A percentile compares a stretch with the other conserved stretches of the same genome.
These are phyloP conservation scores for Nasturtium officinale DNA, from an alignment of 345 rosid species.

Conservation along the genomic window DNA sequence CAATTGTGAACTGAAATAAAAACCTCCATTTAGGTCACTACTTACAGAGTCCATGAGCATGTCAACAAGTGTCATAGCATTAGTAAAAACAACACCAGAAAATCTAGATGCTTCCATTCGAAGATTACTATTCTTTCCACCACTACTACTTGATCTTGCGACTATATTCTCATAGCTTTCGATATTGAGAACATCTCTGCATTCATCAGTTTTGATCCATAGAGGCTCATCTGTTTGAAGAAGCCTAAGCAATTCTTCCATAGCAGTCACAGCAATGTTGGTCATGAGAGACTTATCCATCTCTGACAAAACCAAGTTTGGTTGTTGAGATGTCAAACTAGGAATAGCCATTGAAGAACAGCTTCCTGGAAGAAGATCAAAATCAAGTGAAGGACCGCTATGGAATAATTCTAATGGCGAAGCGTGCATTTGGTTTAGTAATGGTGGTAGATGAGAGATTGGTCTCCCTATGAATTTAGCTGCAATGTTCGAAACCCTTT, in stretches of 20 bases:
- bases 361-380: slow-evolving; percentile 80
- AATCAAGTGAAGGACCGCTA: slow-evolving; percentile 74
- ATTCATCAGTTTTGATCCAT: slow-evolving; percentile 65
- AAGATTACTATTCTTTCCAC: slow-evolving; percentile 58
- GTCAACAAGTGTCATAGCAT: slow-evolving; percentile 72
- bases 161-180: slow-evolving; percentile 65
- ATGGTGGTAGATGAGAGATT: slow-evolving; percentile 82
- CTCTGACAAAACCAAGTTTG: slow-evolving; percentile 58
- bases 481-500: slow-evolving; percentile 89
- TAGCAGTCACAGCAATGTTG: slow-evolving; percentile 68
- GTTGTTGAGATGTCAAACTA: slow-evolving; percentile 62
- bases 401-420: slow-evolving; percentile 79
- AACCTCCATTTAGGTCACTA: not conserved
- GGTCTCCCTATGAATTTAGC: slow-evolving; percentile 94
- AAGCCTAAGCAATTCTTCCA: slow-evolving; percentile 85
- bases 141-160: slow-evolving; percentile 57
- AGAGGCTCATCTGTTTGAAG: slow-evolving; percentile 78
- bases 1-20: not conserved
- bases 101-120: slow-evolving; percentile 80
- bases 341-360: slow-evolving; percentile 44
- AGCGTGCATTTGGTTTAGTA: slow-evolving; percentile 61
- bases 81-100: slow-evolving; percentile 77
- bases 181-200: slow-evolving; percentile 68
- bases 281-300: slow-evolving; percentile 90
- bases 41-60: slow-evolving; percentile 91